phyloP scores from a whole-genome alignment of 2,329 filamentous ascomycete genomes.

The Thielaviopsis euricoi region DNA sequence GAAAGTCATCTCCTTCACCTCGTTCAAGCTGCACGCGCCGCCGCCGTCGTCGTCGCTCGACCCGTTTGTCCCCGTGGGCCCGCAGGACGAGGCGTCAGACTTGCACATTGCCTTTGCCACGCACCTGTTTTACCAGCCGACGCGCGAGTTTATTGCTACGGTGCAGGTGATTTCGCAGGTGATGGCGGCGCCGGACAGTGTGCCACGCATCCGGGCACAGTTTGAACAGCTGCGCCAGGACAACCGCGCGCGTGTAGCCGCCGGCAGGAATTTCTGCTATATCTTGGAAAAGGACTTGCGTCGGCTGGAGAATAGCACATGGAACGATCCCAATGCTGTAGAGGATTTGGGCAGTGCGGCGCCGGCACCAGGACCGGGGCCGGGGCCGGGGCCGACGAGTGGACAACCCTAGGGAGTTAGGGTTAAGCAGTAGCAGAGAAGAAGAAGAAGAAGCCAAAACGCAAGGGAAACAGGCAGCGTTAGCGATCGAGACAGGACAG shows the following conservation, averaged over 20 bases:
- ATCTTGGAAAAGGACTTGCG: slow-evolving; percentile 37
- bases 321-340: slow-evolving; percentile 54
- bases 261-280: slow-evolving; percentile 10
- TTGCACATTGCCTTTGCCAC: slow-evolving; percentile 3
- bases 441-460: too few relatives aligned
- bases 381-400: neutral
- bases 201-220: neutral
- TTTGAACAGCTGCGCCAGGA: neutral
- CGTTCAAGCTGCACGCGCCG: neutral
- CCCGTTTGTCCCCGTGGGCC: neutral
- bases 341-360: slow-evolving; percentile 42
- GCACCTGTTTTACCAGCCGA: slow-evolving; percentile 5
- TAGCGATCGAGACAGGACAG: too few relatives aligned
- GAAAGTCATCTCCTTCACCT: slow-evolving; percentile 6
- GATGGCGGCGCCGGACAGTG: neutral
- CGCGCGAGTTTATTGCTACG: slow-evolving; percentile 7
- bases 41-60: neutral
- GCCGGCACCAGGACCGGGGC: neutral
- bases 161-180: slow-evolving; percentile 4
- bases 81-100: neutral
- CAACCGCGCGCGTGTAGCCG: slow-evolving; percentile 1
- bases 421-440: too few relatives aligned
- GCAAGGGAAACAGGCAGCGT: too few relatives aligned
- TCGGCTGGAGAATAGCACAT: slow-evolving; percentile 53
- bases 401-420: too few relatives aligned